Conservation (phyloP, 2,329 filamentous ascomycete genomes). For the Mollisia scopiformis region DNA sequence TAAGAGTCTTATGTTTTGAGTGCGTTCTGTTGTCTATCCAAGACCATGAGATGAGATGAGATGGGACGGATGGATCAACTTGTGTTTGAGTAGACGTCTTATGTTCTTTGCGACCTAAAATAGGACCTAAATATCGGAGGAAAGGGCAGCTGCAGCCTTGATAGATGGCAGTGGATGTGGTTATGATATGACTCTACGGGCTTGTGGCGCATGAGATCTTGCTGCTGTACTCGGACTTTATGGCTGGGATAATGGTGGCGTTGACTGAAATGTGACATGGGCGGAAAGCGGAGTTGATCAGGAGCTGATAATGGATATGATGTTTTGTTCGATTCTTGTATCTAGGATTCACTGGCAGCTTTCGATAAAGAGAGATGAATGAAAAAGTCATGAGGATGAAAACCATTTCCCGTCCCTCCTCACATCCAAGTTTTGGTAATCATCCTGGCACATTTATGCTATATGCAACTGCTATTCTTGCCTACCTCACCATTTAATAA, state of each 20-base stretch:
- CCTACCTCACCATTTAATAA: not conserved
- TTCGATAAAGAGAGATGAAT: constrained; percentile 8
- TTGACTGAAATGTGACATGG: not conserved
- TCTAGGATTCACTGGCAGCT: constrained; percentile 11
- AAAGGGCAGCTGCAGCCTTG: not conserved
- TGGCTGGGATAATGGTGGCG: not conserved
- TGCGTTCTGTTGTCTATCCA: not conserved
- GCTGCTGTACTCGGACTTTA: not conserved
- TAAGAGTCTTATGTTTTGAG: constrained; percentile 15
- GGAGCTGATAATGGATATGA: constrained; percentile 6
- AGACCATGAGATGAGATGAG: no score
- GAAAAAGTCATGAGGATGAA: constrained; percentile 4
- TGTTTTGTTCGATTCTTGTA: constrained; percentile 22
- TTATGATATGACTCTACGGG: not conserved
- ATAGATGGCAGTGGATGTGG: not conserved
- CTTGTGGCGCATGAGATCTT: not conserved
- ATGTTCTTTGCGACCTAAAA: not conserved
- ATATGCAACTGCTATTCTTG: no score
- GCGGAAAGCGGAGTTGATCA: not conserved
- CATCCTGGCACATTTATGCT: no score
- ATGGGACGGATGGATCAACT: not conserved
- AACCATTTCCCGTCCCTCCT: not conserved
- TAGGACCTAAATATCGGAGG: not conserved
- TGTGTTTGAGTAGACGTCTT: constrained; percentile 11
- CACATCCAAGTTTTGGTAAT: no score